Base-by-base conservation (phyloP, 1,284 basidiomycete genomes). In the Ceratobasidium sp. region DNA sequence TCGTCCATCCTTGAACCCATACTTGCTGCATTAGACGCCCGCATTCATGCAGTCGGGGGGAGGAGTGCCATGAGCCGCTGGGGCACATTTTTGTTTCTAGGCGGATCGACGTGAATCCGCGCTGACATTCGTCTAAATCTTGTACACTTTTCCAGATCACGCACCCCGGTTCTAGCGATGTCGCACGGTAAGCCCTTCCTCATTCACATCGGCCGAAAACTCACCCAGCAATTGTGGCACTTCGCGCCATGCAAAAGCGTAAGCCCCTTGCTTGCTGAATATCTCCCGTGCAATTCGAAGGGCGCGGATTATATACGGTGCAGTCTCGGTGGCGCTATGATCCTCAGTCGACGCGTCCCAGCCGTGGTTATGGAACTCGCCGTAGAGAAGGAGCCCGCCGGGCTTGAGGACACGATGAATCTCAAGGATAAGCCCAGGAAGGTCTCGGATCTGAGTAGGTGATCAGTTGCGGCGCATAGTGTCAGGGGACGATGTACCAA, bases 361-460 rank as follows among this genome's bases (percentile, higher is more conserved):
- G 5, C 8, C 42, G 31, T 73, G 28, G 42, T 51, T 73, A 6
- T 73, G 69, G 28, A 60, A 73, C 31, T 73, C 58, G 69, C 42
- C 56, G 33, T 61, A 63, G 11, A 73, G 58, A 28, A 73, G 63
- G 15, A 73, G 58, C 0, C 69, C 56, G 26, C 69, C 69, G 2
- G 69, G 69, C n/a, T 45, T 56, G 10, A 73, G 69, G 26, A 63
- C 69, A 49, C 69, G 58, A 63, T 73, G 69, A 10, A 73, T 58
- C 26, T 73, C 69, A 20, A 49, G 1, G 28, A 73, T 31, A 31
- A 71, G 68, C 7, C 26, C 68, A 28, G 53, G 54, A 42, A 71
- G 37, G 54, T 73, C 69, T 39, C 69, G 56, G 28, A 73, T 73
- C 68, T 71, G n/a, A 26, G 20, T 20, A 17, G 20, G n/a, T 17